These are phyloP conservation scores for Colletotrichum sp. DNA, from an alignment of 2,329 filamentous ascomycete species.

Conservation along the genomic window DNA sequence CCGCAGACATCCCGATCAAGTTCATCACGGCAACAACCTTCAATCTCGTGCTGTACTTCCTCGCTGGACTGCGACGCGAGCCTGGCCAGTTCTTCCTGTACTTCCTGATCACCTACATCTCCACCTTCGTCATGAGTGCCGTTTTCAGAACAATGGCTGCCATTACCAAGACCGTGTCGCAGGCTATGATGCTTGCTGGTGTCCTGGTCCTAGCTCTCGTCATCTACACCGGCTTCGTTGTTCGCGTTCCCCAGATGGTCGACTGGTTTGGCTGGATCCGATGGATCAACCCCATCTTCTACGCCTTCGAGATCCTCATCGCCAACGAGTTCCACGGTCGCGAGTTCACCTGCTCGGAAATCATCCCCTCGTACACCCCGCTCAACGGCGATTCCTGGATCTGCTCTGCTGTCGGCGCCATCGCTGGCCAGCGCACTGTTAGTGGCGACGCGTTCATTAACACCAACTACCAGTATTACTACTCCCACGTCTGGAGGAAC, in stretches of 20 bases:
- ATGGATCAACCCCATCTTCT: constrained; percentile 75
- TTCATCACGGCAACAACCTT: constrained; percentile 54
- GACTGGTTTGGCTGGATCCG: constrained; percentile 79
- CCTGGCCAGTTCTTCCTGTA: constrained; percentile 78
- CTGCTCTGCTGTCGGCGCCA: constrained; percentile 59
- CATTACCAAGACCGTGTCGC: constrained; percentile 68
- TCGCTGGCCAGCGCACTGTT: constrained; percentile 57
- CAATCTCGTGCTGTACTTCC: constrained; percentile 64
- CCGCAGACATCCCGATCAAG: constrained; percentile 63
- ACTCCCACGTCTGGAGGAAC: constrained; percentile 68
- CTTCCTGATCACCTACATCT: constrained; percentile 71
- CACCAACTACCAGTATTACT: constrained; percentile 60
- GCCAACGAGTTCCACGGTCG: constrained; percentile 73
- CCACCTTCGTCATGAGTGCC: constrained; percentile 76
- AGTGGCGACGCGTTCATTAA: constrained; percentile 66
- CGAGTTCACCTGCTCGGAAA: constrained; percentile 58
- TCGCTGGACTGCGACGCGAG: constrained; percentile 58
- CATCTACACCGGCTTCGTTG: constrained; percentile 64
- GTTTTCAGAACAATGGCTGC: constrained; percentile 78
- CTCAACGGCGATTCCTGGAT: constrained; percentile 52
- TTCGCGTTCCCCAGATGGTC: constrained; percentile 62
- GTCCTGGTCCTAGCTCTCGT: constrained; percentile 64
- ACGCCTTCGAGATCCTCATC: constrained; percentile 75
- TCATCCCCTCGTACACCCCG: constrained; percentile 52
- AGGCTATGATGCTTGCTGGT: constrained; percentile 59